A percentile compares a stretch with the other conserved stretches of the same genome.
phyloP scores from a whole-genome alignment of 208 protist species.

The Tritrichomonas musculus region DNA sequence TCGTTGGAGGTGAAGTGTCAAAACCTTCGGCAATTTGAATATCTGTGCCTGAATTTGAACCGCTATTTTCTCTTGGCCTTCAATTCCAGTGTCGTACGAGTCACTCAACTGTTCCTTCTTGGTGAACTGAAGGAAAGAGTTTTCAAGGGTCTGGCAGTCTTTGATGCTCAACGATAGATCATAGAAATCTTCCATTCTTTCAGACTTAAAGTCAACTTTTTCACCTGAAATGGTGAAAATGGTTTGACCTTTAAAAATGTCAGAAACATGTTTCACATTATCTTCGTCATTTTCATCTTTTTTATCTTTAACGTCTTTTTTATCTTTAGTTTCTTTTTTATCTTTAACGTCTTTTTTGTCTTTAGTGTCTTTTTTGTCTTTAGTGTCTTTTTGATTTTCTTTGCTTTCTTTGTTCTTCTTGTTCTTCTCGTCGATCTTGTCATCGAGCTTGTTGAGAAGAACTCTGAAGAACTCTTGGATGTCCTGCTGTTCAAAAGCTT shows the following conservation, averaged over 20 bases:
- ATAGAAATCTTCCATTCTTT: conserved; percentile 56
- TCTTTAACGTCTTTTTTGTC: no score
- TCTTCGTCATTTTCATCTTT: conserved; percentile 55
- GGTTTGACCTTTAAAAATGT: conserved; percentile 36
- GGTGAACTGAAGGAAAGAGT: conserved; percentile 58
- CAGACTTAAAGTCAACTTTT: conserved; percentile 66
- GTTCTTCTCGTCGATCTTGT: no score
- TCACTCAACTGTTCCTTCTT: conserved; percentile 66
- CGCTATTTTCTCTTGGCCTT: conserved; percentile 62
- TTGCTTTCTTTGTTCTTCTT: no score
- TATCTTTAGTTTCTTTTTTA: conserved; percentile 75
- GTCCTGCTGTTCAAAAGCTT: conserved; percentile 74
- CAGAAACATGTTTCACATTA: conserved; percentile 32
- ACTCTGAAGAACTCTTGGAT: conserved; percentile 70
- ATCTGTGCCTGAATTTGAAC: conserved; percentile 64
- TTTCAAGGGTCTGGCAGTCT: conserved; percentile 43
- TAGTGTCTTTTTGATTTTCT: no score
- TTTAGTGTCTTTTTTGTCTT: no score
- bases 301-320: no score
- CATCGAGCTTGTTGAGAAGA: conserved; percentile 70
- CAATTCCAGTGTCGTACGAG: conserved; percentile 66
- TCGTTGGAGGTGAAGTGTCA: conserved; percentile 71
- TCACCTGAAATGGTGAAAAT: conserved; percentile 64
- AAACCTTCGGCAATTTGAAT: conserved; percentile 61
- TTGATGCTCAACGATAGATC: conserved; percentile 69